These are phyloP conservation scores for Pseudohalonectria lignicola DNA, from an alignment of 2,329 filamentous ascomycete species.

Conservation along the genomic window DNA sequence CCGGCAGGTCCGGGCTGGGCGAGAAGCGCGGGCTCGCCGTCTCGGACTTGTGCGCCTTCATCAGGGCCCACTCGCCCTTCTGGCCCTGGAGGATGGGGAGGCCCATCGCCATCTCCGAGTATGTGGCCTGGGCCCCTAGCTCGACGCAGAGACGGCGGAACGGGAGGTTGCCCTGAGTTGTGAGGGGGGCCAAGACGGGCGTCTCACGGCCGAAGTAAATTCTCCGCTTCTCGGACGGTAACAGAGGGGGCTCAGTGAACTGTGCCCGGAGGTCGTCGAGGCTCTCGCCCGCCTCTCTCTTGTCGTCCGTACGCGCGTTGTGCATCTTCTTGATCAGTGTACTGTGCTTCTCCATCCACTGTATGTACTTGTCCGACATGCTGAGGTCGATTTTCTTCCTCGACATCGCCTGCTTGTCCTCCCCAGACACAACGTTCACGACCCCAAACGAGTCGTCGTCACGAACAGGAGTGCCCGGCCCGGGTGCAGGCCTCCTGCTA, in stretches of 20 bases:
- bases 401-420: constrained; percentile 63
- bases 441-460: constrained; percentile 49
- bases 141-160: constrained; percentile 86
- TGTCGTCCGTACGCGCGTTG: constrained; percentile 13
- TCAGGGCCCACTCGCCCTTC: constrained; percentile 86
- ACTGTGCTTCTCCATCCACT: constrained; percentile 64
- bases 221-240: constrained; percentile 84
- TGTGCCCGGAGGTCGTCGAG: constrained; percentile 44
- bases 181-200: constrained; percentile 84
- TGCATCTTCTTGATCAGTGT: constrained; percentile 35
- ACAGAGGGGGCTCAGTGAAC: constrained; percentile 78
- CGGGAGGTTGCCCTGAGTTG: constrained; percentile 91
- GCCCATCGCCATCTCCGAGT: constrained; percentile 97
- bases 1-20: constrained; percentile 30
- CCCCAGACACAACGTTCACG: constrained; percentile 61
- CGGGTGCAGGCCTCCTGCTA: constrained; percentile 4
- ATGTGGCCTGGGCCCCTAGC: constrained; percentile 84
- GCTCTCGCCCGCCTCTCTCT: constrained; percentile 14
- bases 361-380: constrained; percentile 63
- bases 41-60: constrained; percentile 87
- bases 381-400: constrained; percentile 61
- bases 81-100: constrained; percentile 81
- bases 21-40: constrained; percentile 58
- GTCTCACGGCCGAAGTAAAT: constrained; percentile 94
- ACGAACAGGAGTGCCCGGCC: too few species aligned